These are phyloP conservation scores for Hypoxylon sp. DNA, from an alignment of 2,329 filamentous ascomycete species.

Conservation along the genomic window DNA sequence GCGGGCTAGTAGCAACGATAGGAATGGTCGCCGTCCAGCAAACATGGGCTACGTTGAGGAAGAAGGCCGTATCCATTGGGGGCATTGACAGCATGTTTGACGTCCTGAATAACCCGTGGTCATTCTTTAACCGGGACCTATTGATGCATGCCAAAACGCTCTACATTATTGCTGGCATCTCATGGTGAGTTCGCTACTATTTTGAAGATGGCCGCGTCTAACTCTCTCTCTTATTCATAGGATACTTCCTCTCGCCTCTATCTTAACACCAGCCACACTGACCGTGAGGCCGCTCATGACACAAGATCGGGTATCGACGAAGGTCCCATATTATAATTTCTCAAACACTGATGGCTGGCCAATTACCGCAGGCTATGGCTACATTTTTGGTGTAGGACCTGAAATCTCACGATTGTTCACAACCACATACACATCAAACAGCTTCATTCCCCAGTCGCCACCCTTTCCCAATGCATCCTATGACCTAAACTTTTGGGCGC, in stretches of 20 bases:
- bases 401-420: slow-evolving; percentile 29
- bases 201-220: neutral
- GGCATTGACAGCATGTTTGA: slow-evolving; percentile 34
- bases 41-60: slow-evolving; percentile 24
- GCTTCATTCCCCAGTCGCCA: slow-evolving; percentile 17
- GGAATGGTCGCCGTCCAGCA: slow-evolving; percentile 25
- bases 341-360: slow-evolving; percentile 18
- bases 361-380: slow-evolving; percentile 17
- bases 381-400: slow-evolving; percentile 12
- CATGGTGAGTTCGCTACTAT: slow-evolving; percentile 9
- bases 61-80: slow-evolving; percentile 22
- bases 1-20: slow-evolving; percentile 22
- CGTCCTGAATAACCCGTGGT: slow-evolving; percentile 25
- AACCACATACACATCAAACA: slow-evolving; percentile 24
- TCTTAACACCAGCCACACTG: slow-evolving; percentile 15
- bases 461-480: slow-evolving; percentile 27
- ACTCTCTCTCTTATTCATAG: neutral
- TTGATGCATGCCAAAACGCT: slow-evolving; percentile 17
- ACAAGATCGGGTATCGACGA: slow-evolving; percentile 1
- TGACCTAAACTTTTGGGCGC: slow-evolving; percentile 21
- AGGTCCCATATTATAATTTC: slow-evolving; percentile 19
- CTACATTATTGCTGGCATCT: slow-evolving; percentile 17
- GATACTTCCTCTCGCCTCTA: slow-evolving; percentile 18
- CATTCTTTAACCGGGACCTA: slow-evolving; percentile 25
- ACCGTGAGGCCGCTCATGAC: slow-evolving; percentile 10